phyloP scores from a whole-genome alignment of 192 early-diverging fungal genomes.

The Dissophora ornata region DNA sequence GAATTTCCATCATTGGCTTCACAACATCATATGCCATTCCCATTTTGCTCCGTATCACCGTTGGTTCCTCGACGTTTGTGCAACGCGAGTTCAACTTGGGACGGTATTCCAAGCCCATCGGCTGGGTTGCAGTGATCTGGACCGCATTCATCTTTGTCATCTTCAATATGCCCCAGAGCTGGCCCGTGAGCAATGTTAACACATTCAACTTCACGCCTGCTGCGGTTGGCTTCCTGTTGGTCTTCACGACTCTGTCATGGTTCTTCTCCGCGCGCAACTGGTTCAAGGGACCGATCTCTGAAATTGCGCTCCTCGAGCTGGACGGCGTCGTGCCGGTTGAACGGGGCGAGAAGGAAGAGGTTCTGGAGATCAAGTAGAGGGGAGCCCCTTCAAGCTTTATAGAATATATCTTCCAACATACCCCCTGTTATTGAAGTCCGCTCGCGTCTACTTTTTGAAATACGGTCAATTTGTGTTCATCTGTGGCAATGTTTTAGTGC shows the following conservation, averaged over 20 bases:
- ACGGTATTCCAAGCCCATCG: conserved; percentile 44
- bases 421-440: too few relatives aligned
- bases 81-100: conserved; percentile 59
- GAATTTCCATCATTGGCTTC: conserved; percentile 56
- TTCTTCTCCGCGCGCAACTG: conserved; percentile 48
- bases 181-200: conserved; percentile 48
- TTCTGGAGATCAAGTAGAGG: conserved; percentile 8
- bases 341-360: conserved; percentile 11
- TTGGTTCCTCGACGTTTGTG: conserved; percentile 52
- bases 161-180: conserved; percentile 56
- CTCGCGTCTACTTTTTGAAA: too few relatives aligned
- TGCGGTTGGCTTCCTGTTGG: conserved; percentile 52
- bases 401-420: too few relatives aligned
- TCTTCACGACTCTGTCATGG: conserved; percentile 53
- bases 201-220: conserved; percentile 57
- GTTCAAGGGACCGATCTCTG: conserved; percentile 56
- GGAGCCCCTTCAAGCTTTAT: too few relatives aligned
- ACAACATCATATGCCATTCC: conserved; percentile 56
- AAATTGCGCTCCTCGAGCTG: conserved; percentile 45
- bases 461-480: too few relatives aligned
- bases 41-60: conserved; percentile 51
- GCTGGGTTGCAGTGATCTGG: conserved; percentile 54
- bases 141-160: conserved; percentile 57
- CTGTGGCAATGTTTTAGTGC: too few relatives aligned
- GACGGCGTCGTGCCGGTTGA: conserved; percentile 18